phyloP scores from a whole-genome alignment of 2,329 filamentous ascomycete species.

The Lojkania enalia region DNA sequence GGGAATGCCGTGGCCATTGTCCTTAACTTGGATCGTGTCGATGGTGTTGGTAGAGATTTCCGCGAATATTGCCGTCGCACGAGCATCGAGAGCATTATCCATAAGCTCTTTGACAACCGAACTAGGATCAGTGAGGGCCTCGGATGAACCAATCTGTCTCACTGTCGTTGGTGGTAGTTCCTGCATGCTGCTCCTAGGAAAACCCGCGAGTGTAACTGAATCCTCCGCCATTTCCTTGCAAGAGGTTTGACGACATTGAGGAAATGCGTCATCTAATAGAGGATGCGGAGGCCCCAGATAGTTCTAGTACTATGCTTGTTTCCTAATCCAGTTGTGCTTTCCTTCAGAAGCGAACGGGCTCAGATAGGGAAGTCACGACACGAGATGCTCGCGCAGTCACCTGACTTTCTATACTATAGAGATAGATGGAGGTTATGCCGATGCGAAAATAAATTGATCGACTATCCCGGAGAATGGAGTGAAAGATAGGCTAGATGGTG shows the following conservation, averaged over 20 bases:
- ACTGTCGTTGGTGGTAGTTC: conserved; percentile 49
- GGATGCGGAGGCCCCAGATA: too few relatives aligned
- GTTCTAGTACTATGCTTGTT: too few relatives aligned
- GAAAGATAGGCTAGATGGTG: too few relatives aligned
- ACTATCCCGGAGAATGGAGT: too few relatives aligned
- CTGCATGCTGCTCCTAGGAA: conserved; percentile 46
- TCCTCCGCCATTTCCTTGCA: conserved; percentile 18
- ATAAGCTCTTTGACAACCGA: conserved; percentile 75
- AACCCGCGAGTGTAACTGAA: too few relatives aligned
- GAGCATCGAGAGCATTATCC: conserved; percentile 76
- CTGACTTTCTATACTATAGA: conserved; percentile 7
- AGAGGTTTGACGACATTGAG: too few relatives aligned
- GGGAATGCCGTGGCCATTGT: conserved; percentile 71
- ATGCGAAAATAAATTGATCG: too few relatives aligned
- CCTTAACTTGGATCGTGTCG: conserved; percentile 66
- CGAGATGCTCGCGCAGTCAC: conserved; percentile 20
- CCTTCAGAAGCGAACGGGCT: not conserved
- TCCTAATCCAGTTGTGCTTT: not conserved
- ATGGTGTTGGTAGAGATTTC: conserved; percentile 67
- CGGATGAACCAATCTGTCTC: conserved; percentile 63
- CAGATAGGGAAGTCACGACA: conserved; percentile 16
- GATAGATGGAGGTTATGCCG: not conserved
- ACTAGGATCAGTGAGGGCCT: conserved; percentile 62
- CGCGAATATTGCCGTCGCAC: conserved; percentile 67
- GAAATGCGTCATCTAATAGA: too few relatives aligned